A percentile compares a stretch with the other conserved stretches of the same genome.
Evolutionary conservation across 495 filamentous ascomycete species (phyloP).

Genomic region (Hyaloscypha hepaticicola): DNA sequence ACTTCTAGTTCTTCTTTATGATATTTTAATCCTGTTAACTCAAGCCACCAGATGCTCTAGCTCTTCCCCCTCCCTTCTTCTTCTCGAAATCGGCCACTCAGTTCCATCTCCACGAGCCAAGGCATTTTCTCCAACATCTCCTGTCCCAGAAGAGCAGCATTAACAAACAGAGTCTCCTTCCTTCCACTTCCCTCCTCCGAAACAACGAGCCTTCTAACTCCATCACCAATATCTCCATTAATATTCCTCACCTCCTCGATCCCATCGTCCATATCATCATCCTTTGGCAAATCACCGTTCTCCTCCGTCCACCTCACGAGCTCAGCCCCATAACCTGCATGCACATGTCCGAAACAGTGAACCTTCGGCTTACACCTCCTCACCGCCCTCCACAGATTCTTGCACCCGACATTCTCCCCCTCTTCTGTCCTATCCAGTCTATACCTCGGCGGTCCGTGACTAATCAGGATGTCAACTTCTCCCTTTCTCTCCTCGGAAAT

Average conservation of each 20-base stretch:
- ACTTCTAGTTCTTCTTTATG: too few species aligned
- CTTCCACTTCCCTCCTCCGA: slow-evolving; percentile 41
- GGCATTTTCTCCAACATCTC: background rate
- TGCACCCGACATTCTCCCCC: slow-evolving; percentile 52
- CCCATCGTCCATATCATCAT: slow-evolving; percentile 17
- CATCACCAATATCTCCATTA: slow-evolving; percentile 39
- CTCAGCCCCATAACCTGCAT: slow-evolving; percentile 70
- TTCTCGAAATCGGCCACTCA: too few species aligned
- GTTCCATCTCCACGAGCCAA: slow-evolving; percentile 2
- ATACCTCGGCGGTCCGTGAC: slow-evolving; percentile 67
- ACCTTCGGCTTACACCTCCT: slow-evolving; percentile 52
- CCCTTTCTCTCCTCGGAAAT: slow-evolving; percentile 32
- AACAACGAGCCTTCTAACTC: slow-evolving; percentile 38
- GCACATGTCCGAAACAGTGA: slow-evolving; percentile 74
- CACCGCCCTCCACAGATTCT: slow-evolving; percentile 56
- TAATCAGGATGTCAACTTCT: slow-evolving; percentile 62
- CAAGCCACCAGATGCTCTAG: too few species aligned
- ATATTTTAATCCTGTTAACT: too few species aligned
- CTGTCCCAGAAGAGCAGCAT: slow-evolving; percentile 55
- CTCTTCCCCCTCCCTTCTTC: too few species aligned
- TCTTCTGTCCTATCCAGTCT: slow-evolving; percentile 50
- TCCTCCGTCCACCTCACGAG: slow-evolving; percentile 50
- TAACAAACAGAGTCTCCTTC: slow-evolving; percentile 66
- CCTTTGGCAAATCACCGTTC: slow-evolving; percentile 11
- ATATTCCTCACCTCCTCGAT: slow-evolving; percentile 34